Conservation (phyloP, 345 rosid genomes). For the Pistacia atlantica region DNA sequence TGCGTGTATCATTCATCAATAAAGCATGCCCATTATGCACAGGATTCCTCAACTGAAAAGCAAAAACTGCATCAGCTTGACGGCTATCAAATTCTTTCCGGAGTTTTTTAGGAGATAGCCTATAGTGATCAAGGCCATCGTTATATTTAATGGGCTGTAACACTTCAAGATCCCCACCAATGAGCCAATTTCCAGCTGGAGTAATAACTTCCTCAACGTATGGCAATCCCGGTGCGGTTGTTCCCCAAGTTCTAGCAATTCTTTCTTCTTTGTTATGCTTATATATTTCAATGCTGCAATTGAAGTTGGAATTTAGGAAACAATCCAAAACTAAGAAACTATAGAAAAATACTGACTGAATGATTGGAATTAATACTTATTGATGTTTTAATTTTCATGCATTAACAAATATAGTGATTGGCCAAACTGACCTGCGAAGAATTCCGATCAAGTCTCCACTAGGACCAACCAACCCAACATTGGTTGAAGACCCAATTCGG, state of each 20-base stretch:
- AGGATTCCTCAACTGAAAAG: slow-evolving; percentile 92
- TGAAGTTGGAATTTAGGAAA: neutral
- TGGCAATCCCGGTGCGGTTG: slow-evolving; percentile 86
- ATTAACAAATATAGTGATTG: neutral
- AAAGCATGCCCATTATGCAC: slow-evolving; percentile 97
- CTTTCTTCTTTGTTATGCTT: slow-evolving; percentile 95
- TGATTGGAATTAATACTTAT: neutral
- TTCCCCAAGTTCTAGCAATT: slow-evolving; percentile 95
- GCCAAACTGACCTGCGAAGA: slow-evolving; percentile 60
- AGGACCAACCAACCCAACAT: slow-evolving; percentile 66
- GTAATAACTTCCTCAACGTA: slow-evolving; percentile 79
- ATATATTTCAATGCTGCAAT: slow-evolving; percentile 77
- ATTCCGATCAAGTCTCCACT: slow-evolving; percentile 63
- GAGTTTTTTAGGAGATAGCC: slow-evolving; percentile 88
- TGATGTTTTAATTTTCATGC: neutral
- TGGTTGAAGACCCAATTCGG: slow-evolving; percentile 52
- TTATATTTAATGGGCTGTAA: slow-evolving; percentile 74
- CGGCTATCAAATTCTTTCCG: slow-evolving; percentile 79
- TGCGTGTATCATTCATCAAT: slow-evolving; percentile 89
- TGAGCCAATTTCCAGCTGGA: slow-evolving; percentile 88
- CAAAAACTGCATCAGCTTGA: slow-evolving; percentile 94
- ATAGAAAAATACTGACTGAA: neutral
- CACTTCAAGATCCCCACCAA: slow-evolving; percentile 92
- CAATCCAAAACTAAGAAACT: neutral
- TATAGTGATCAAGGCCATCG: slow-evolving; percentile 95